Base-by-base conservation (phyloP, 495 filamentous ascomycete genomes). In the Penicillium chermesinum region DNA sequence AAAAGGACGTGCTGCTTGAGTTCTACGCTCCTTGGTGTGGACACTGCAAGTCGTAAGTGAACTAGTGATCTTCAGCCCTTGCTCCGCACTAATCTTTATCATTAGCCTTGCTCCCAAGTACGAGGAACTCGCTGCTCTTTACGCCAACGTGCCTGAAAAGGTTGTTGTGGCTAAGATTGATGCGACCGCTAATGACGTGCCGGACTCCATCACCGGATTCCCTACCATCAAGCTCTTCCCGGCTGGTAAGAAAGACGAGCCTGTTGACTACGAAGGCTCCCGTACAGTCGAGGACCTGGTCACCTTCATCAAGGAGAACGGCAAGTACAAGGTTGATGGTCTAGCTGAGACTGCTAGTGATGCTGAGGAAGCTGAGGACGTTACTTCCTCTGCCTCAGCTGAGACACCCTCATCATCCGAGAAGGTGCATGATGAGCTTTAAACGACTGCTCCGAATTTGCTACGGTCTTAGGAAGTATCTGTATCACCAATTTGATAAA, bases 11-110 rank as follows among this genome's bases (percentile, higher is more conserved):
- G 48, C 82, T 99, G 43, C 71, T 99, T 46, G 93, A 99, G 74
- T 99, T 95, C 74, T 99, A 99, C 72, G 93, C 93, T 25, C 94
- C 94, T 38, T 97, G 93, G 94, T 99, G 94, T 65, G 93, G 93
- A 61, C 93, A 98, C 81, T 98, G 93, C 88, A 98, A 98, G 78
- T 83, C 89, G 71, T 80, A 71, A 63, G 73, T 70, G 37, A 30
- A 32, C 7, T 9, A 10, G 22, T 39, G 20, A 7, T 14, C 17
- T 25, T 6, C 32, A 6, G 7, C 17, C 35, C 21, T 8, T 50
- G 25, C 21, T 15, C n/a, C 27, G 36, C 39, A 48, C 45, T 18
- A 9, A 19, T 21, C 37, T 7, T 17, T 25, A 38, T n/a, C n/a
- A n/a, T 38, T 43, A 79, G 74, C 64, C 75, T 86, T 50, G 80